Evolutionary conservation across 164 flowering plant species (phyloP).

Genomic region (Saururus chinensis): DNA sequence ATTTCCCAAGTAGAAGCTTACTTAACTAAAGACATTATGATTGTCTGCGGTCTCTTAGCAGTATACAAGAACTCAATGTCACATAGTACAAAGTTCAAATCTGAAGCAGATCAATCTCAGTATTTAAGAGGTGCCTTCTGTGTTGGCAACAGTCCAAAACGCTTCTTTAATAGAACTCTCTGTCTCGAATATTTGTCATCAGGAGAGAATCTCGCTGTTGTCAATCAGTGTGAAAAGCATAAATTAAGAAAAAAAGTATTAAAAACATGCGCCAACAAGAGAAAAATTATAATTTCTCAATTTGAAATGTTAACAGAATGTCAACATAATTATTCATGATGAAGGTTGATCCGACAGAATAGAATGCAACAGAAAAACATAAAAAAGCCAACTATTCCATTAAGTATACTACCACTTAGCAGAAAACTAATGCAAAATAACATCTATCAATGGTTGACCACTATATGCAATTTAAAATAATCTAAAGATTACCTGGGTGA

Average conservation of each 20-base stretch:
- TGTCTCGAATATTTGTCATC: constrained; percentile 96
- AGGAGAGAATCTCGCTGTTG: constrained; percentile 93
- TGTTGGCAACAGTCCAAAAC: constrained; percentile 84
- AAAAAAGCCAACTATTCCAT: background rate
- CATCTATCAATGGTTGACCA: background rate
- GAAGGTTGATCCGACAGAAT: background rate
- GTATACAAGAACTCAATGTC: background rate
- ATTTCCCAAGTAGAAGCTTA: no score
- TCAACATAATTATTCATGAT: background rate
- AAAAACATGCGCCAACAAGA: no score
- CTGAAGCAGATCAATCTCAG: constrained; percentile 20
- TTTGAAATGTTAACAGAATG: background rate
- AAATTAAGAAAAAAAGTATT: background rate
- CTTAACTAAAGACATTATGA: no score
- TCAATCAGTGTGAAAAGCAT: background rate
- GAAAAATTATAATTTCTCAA: background rate
- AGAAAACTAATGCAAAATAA: background rate
- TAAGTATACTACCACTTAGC: background rate
- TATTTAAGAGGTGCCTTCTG: constrained; percentile 73
- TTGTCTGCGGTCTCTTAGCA: background rate
- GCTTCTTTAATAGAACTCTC: constrained; percentile 81
- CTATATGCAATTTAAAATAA: background rate
- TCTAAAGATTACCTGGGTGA: constrained; percentile 61
- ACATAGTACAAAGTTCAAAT: no score
- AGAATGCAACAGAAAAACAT: background rate